phyloP scores from a whole-genome alignment of 164 flowering plant species.

The Umbilicus rupestris region DNA sequence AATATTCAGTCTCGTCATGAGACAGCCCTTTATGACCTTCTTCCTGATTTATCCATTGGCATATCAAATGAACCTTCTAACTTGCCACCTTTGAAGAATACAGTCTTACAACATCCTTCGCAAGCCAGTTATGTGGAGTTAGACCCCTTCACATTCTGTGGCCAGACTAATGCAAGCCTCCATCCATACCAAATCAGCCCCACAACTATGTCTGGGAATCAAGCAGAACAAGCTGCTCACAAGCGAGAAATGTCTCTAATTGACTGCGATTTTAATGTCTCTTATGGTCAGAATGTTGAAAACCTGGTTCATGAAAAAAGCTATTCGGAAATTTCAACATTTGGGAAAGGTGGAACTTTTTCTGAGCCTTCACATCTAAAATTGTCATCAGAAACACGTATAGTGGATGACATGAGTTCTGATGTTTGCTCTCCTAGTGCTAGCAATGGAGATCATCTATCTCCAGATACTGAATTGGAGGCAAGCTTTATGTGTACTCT shows the following conservation, averaged over 20 bases:
- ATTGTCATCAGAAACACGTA: constrained; percentile 10
- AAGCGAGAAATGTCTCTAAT: constrained; percentile 1
- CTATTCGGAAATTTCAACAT: background rate
- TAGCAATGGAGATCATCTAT: constrained; percentile 11
- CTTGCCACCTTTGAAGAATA: constrained; percentile 14
- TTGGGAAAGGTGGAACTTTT: constrained; percentile 11
- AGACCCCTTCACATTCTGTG: constrained; percentile 1
- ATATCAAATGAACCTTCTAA: constrained; percentile 6
- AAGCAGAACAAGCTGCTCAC: background rate
- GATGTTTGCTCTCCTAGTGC: constrained; percentile 15
- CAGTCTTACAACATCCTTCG: constrained; percentile 3
- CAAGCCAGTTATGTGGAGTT: background rate
- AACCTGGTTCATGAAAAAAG: background rate
- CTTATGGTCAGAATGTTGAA: constrained; percentile 1
- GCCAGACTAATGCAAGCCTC: background rate
- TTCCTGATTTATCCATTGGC: constrained; percentile 10
- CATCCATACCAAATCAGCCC: background rate
- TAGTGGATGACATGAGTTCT: constrained; percentile 10
- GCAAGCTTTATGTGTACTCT: constrained; percentile 7
- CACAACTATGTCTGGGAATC: background rate
- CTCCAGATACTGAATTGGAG: constrained; percentile 20
- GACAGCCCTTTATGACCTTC: constrained; percentile 13
- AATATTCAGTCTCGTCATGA: constrained; percentile 9
- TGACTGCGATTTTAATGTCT: background rate
- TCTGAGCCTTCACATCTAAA: constrained; percentile 3